Evolutionary conservation across 2,329 filamentous ascomycete species (phyloP).

Genomic region (Saccharata proteae): DNA sequence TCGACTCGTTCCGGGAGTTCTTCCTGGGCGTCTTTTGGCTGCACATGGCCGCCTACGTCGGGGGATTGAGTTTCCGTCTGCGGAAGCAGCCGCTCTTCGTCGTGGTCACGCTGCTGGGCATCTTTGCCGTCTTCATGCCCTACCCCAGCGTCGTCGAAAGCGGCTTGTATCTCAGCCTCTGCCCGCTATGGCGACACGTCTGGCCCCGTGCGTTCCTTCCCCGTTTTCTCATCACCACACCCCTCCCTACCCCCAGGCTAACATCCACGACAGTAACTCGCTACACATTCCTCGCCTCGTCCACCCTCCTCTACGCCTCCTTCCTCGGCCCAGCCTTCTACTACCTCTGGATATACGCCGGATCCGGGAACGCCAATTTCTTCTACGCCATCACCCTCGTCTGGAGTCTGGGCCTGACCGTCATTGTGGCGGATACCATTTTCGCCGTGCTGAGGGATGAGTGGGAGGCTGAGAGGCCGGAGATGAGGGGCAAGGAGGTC

Average conservation of each 20-base stretch:
- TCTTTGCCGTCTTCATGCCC: slow-evolving; percentile 92
- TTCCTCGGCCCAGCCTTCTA: slow-evolving; percentile 92
- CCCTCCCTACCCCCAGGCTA: slow-evolving; percentile 2
- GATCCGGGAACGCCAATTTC: slow-evolving; percentile 96
- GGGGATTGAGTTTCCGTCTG: slow-evolving; percentile 70
- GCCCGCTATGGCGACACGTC: slow-evolving; percentile 81
- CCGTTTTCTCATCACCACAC: neutral
- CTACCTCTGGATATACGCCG: slow-evolving; percentile 95
- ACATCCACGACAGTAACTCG: slow-evolving; percentile 54
- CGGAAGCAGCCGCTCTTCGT: slow-evolving; percentile 79
- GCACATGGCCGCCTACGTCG: slow-evolving; percentile 81
- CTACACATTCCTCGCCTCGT: slow-evolving; percentile 77
- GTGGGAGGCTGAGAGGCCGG: slow-evolving; percentile 83
- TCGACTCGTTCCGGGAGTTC: slow-evolving; percentile 93
- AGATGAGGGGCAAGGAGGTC: slow-evolving; percentile 78
- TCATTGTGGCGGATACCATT: slow-evolving; percentile 75
- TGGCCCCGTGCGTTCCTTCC: slow-evolving; percentile 54
- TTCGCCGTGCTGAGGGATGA: slow-evolving; percentile 87
- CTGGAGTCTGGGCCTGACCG: slow-evolving; percentile 81
- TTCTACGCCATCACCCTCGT: slow-evolving; percentile 99
- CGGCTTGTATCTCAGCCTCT: slow-evolving; percentile 68
- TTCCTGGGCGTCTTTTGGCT: slow-evolving; percentile 98
- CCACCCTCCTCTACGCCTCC: slow-evolving; percentile 74
- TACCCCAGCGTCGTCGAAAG: slow-evolving; percentile 91
- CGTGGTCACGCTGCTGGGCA: slow-evolving; percentile 69